These are phyloP conservation scores for Solanum chacoense DNA, from an alignment of 305 asterid genomes.

Conservation along the genomic window DNA sequence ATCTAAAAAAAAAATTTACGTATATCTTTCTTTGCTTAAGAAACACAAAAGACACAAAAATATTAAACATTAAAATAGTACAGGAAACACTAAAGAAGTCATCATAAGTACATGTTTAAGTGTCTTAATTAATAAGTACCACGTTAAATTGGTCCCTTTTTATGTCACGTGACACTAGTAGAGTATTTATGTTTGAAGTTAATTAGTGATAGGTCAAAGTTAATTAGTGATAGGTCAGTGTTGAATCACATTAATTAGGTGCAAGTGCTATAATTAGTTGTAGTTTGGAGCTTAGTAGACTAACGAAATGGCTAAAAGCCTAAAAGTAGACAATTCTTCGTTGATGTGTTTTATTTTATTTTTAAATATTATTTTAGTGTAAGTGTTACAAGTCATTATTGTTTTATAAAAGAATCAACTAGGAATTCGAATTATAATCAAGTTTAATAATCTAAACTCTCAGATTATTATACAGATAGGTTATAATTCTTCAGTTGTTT, in stretches of 20 bases:
- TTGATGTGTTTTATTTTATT: not conserved
- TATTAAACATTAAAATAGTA: not conserved
- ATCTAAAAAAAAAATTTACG: not conserved
- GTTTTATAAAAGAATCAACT: not conserved
- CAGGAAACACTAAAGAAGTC: not conserved
- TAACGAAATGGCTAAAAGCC: not conserved
- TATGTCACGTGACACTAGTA: not conserved
- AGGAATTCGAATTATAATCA: not conserved
- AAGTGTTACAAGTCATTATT: too few species aligned
- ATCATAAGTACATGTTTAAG: not conserved
- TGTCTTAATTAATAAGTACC: not conserved
- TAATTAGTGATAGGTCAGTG: not conserved
- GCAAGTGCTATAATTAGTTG: not conserved
- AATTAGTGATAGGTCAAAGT: not conserved
- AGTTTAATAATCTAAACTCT: not conserved
- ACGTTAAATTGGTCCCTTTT: not conserved
- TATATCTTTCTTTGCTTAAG: not conserved
- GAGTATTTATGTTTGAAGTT: not conserved
- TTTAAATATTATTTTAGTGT: not conserved
- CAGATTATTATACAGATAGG: not conserved
- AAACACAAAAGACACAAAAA: not conserved
- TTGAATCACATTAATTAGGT: not conserved
- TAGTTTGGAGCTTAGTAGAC: not conserved
- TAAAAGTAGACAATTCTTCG: not conserved
- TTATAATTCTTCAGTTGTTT: not conserved